Base-by-base conservation (phyloP, 257 asterid species). In the Coffea eugenioides region DNA sequence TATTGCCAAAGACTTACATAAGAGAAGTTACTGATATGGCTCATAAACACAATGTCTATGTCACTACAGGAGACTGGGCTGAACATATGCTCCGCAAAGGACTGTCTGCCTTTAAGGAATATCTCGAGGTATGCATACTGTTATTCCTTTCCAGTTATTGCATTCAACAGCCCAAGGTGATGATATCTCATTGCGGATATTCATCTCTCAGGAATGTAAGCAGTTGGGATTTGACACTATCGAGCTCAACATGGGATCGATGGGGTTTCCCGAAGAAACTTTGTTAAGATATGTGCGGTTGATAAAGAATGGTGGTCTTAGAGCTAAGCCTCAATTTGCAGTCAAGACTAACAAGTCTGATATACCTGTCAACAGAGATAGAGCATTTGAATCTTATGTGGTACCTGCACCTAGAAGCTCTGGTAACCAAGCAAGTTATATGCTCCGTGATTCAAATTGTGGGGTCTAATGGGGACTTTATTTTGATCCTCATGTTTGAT, bases 241-340 rank as follows among this genome's bases (percentile, higher is more conserved):
- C 73, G 99, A 95, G 86, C 87, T 96, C 31, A 94, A 96, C 81
- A 93, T 82, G 52, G 92, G 93, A 69, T 89, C 93, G 14, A 90
- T 93, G 69, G 98, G 91, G 73, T 81, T 92, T 31, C 94, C 98
- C 74, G 99, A 96, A 85, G 99, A 96, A 80, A 86, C 89, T 43
- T 90, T 96, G 46, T 65, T 94, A 87, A 91, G 99, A 89, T 96
- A 92, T 86, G 95, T 96, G 84, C 89, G 99, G 87, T 84, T 88
- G 84, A 92, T 91, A 49, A 96, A 96, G 92, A 90, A 86, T 39
- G 90, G 89, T 45, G 97, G 98, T 61, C 96, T 96, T 68, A 87
- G 88, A 86, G 98, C 92, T 27, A 94, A 89, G 89, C 98, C 99
- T 73, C 83, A 89, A 74, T 93, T 96, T 89, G 85, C 98, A 48